Base-by-base conservation (phyloP, 2,329 filamentous ascomycete genomes). In the Cladophialophora immunda region DNA sequence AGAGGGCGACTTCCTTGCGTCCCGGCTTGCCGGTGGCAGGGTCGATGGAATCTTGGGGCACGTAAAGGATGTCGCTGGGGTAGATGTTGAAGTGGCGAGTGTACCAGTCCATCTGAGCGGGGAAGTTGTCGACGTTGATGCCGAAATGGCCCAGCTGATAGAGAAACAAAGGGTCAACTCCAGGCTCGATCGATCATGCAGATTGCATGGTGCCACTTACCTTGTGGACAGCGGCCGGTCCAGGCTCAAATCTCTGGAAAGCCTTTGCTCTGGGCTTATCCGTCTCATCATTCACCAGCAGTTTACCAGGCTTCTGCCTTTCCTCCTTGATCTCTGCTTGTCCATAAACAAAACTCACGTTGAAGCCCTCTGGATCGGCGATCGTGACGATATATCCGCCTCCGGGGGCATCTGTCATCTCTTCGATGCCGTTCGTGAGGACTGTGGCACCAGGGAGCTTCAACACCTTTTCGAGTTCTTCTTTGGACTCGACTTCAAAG, bases 151-250 rank as follows among this genome's bases (percentile, higher is more conserved):
- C 82, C 1, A 84, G 75, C 71, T 70, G 52, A 69, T 47, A 25
- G 36, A 45, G 11, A 45, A 27, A 45, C 9, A 17, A 50, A 52
- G 3, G 13, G 13, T 30, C 34, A 9, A 25, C 13, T 25, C 38
- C n/a, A 53, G 32, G 13, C 29, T 34, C 25, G 17, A 34, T 32
- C 25, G 29, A 11, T 13, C 5, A 15, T 38, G 32, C 4, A 30
- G 41, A 32, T 32, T 25, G 7, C 2, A 61, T 34, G 7, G 58
- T 54, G 27, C n/a, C 25, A 59, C 67, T 41, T 67, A 75, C 74
- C 70, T 83, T 83, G 67, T 84, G 80, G 8, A 85, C 80, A 0
- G 81, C 81, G 0, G 83, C 82, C 1, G 83, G 82, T 4, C 83
- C 82, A 0, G 81, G 80, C 32, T 79, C 80, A 71, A 80, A 81